These are phyloP conservation scores for Phylloboletellus chloephorus DNA, from an alignment of 1,284 basidiomycete genomes.

Conservation along the genomic window DNA sequence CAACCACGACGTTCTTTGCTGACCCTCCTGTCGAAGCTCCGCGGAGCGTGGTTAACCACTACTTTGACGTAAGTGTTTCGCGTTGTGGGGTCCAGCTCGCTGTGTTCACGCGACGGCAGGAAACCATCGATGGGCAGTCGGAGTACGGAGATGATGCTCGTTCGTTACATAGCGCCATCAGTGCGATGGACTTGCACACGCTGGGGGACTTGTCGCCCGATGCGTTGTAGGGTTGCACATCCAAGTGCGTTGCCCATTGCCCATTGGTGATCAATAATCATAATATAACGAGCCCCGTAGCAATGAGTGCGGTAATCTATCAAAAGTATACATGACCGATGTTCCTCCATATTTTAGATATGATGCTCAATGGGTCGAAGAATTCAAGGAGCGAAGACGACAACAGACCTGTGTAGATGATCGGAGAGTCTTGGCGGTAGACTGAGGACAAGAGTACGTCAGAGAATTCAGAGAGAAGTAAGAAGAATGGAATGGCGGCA, in stretches of 20 bases:
- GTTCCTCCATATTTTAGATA: constrained; percentile 35
- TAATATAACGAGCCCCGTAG: constrained; percentile 30
- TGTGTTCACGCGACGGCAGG: constrained; percentile 40
- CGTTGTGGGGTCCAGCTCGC: background rate
- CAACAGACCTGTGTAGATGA: constrained; percentile 9
- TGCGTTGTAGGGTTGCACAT: constrained; percentile 46
- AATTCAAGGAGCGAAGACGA: constrained; percentile 16
- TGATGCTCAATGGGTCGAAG: constrained; percentile 17
- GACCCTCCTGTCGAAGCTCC: constrained; percentile 55
- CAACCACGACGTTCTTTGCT: background rate
- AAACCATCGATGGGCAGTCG: constrained; percentile 64
- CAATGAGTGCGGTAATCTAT: constrained; percentile 35
- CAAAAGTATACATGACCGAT: constrained; percentile 34
- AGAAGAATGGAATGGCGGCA: constrained; percentile 6
- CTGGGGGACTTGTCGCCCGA: constrained; percentile 76
- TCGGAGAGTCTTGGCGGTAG: constrained; percentile 1
- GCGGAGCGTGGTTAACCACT: constrained; percentile 82
- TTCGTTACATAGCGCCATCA: constrained; percentile 58
- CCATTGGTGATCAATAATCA: constrained; percentile 21
- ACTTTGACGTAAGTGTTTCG: constrained; percentile 73
- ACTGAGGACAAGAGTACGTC: constrained; percentile 11
- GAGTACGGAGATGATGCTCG: constrained; percentile 64
- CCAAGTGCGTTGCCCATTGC: background rate
- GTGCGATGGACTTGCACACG: constrained; percentile 53
- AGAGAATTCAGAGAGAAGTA: constrained; percentile 16